Evolutionary conservation across 495 filamentous ascomycete genomes (phyloP), one percentile per base, ranked within the genome.

Genomic region (Penicillium pancosmium): DNA sequence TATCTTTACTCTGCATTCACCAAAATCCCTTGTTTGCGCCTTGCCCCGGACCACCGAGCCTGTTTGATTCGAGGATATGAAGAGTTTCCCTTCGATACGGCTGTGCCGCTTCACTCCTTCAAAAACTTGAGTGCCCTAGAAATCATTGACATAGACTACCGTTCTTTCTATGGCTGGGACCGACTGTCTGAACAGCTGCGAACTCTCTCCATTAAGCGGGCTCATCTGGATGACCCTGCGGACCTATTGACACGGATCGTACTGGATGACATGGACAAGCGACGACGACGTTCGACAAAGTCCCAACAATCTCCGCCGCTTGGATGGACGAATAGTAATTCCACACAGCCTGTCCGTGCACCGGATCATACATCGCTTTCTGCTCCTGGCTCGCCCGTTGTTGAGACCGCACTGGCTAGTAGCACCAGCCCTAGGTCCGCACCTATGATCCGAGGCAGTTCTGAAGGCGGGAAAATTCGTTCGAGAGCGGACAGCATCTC

Each of bases 1-100:
- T 98, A 98, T 70, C 82, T 98, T 9, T 98, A 97, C 74, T 97
- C 94, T 18, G 91, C 94, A 55, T 98, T 98, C 73, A 98, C 94
- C 67, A 98, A 98, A 77, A 96, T 98, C 55, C 94, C 94, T 4
- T 96, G 90, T 65, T 79, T 98, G 44, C 86, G 88, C 55, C 78
- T 98, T 50, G 86, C 92, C 48, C 93, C 93, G 8, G 94, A 98
- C 73, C 91, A 90, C 73, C 90, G 91, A 50, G 91, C 92, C 36
- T 86, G 88, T 43, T 75, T 96, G 65, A 96, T 98, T 61, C 83
- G 86, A 57, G 93, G 93, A 33, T 98, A 92, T 68, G 94, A 98
- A 72, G 94, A 97, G 68, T 98, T 98, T 67, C 94, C 94, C 4
- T 97, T 98, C 72, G 94, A 98, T 69, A 94, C 91, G 40, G 94